Evolutionary conservation across 768 basidiomycete genomes (phyloP).

Genomic region (Lentinus brumalis): DNA sequence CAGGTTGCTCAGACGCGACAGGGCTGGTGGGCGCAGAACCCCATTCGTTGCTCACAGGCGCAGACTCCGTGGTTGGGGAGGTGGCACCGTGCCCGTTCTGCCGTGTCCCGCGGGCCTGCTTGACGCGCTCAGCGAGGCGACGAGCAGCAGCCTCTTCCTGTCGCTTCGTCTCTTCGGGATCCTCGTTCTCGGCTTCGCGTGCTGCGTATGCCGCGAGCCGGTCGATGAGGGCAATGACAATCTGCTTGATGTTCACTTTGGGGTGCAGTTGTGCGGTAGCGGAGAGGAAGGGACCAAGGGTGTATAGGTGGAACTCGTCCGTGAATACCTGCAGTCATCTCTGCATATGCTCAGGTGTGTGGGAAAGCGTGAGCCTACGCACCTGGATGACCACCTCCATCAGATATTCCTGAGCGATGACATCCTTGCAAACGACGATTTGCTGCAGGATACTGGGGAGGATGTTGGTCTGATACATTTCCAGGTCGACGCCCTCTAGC

Average conservation of each 20-base stretch:
- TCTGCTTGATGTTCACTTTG: constrained; percentile 97
- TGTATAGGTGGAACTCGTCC: constrained; percentile 96
- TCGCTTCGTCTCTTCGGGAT: constrained; percentile 89
- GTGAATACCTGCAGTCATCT: constrained; percentile 76
- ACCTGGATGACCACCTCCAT: constrained; percentile 99
- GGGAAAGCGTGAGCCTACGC: constrained; percentile 20
- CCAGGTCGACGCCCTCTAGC: constrained; percentile 94
- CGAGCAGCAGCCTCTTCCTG: constrained; percentile 93
- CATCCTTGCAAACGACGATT: constrained; percentile 97
- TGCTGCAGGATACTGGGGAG: constrained; percentile 95
- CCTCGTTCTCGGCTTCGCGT: constrained; percentile 94
- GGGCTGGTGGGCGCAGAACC: constrained; percentile 33
- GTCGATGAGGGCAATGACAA: constrained; percentile 97
- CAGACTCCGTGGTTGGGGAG: constrained; percentile 20
- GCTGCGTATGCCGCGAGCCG: constrained; percentile 95
- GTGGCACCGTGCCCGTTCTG: constrained; percentile 41
- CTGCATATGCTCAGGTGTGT: background rate
- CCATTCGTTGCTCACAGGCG: constrained; percentile 27
- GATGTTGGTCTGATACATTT: constrained; percentile 84
- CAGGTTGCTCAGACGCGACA: constrained; percentile 15
- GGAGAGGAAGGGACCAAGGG: constrained; percentile 93
- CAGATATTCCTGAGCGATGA: constrained; percentile 97
- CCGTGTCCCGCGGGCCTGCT: constrained; percentile 67
- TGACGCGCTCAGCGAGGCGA: constrained; percentile 86
- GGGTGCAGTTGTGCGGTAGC: constrained; percentile 96